Percentiles rank a stretch among this genome's conserved stretches.
Conservation (phyloP, 2,329 filamentous ascomycete species). For the Fusarium multiceps region DNA sequence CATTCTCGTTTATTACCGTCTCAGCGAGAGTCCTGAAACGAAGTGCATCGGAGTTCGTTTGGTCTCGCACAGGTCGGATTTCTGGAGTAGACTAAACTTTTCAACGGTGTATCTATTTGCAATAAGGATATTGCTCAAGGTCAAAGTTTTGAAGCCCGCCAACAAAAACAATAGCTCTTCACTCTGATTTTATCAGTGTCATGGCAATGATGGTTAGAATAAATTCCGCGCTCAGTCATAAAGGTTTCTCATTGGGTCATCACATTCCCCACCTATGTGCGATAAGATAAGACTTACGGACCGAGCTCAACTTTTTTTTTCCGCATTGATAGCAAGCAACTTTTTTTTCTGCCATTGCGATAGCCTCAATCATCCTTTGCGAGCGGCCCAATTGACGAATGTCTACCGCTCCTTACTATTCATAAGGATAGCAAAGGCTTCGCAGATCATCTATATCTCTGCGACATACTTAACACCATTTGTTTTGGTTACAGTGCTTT, state of each 20-base stretch:
- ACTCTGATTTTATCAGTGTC: neutral
- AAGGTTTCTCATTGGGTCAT: slow-evolving; percentile 26
- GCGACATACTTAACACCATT: neutral
- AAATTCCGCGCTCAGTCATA: slow-evolving; percentile 3
- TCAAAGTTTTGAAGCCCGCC: neutral
- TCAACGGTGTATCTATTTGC: neutral
- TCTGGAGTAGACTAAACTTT: neutral
- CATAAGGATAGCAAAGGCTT: slow-evolving; percentile 18
- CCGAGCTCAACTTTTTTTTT: slow-evolving; percentile 47
- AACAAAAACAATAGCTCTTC: neutral
- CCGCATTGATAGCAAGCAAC: slow-evolving; percentile 7
- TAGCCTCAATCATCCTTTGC: slow-evolving; percentile 46
- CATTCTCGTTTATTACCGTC: slow-evolving; percentile 25
- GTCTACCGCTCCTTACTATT: slow-evolving; percentile 23
- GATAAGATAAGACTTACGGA: slow-evolving; percentile 23
- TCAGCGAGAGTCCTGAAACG: slow-evolving; percentile 2
- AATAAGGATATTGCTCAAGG: neutral
- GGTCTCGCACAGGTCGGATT: slow-evolving; percentile 2
- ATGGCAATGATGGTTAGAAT: neutral
- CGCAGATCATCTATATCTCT: neutral
- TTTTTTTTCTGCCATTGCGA: slow-evolving; percentile 44
- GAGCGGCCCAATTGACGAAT: slow-evolving; percentile 37
- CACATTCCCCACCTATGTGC: neutral
- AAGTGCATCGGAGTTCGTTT: slow-evolving; percentile 3
- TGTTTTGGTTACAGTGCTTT: slow-evolving; percentile 3